Evolutionary conservation across 805 yeast genomes (phyloP).

Genomic region (Monosporozyma siamensis): DNA sequence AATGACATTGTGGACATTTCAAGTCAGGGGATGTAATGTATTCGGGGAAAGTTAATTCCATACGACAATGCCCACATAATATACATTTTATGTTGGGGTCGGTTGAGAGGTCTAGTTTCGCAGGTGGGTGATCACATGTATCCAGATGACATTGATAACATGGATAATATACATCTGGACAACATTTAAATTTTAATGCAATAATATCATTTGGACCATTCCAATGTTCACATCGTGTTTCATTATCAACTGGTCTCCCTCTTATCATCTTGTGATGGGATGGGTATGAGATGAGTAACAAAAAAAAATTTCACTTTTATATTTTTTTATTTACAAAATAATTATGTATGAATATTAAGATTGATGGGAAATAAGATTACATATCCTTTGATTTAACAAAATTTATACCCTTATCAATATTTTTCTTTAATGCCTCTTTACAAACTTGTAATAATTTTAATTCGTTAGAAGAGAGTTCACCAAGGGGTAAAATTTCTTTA

Average conservation of each 20-base stretch:
- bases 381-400: slow-evolving; percentile 41
- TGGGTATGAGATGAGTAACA: too few species aligned
- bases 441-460: slow-evolving; percentile 74
- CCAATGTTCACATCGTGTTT: slow-evolving; percentile 30
- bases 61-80: slow-evolving; percentile 26
- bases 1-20: slow-evolving; percentile 18
- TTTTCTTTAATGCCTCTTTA: slow-evolving; percentile 80
- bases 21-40: slow-evolving; percentile 10
- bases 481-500: slow-evolving; percentile 68
- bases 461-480: slow-evolving; percentile 67
- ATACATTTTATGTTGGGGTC: slow-evolving; percentile 12
- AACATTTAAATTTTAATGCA: slow-evolving; percentile 28
- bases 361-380: too few species aligned
- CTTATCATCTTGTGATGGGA: too few species aligned
- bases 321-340: not conserved
- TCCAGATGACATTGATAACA: slow-evolving; percentile 27
- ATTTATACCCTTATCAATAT: slow-evolving; percentile 88
- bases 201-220: slow-evolving; percentile 24
- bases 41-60: slow-evolving; percentile 21
- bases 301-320: not conserved
- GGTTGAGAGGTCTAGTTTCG: slow-evolving; percentile 10
- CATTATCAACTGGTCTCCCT: slow-evolving; percentile 21
- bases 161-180: slow-evolving; percentile 20
- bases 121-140: slow-evolving; percentile 12
- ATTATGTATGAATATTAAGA: not conserved